Percentiles rank a stretch among this genome's conserved stretches.
Evolutionary conservation across 371 early-diverging fungal genomes (phyloP).

Genomic region (Rhizopus stolonifer): DNA sequence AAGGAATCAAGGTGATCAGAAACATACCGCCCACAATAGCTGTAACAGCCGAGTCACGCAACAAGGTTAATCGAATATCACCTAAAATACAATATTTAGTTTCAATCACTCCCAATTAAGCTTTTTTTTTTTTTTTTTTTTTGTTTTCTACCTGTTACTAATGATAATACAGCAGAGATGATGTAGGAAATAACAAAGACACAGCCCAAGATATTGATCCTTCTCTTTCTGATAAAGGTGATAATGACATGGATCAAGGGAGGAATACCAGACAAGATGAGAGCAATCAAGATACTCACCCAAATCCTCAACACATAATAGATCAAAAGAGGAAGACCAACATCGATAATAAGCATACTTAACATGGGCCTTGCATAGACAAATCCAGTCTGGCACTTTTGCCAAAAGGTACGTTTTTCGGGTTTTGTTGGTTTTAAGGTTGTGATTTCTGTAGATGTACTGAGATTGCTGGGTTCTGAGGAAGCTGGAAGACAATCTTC

Average conservation of each 20-base stretch:
- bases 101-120: no score
- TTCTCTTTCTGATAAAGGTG: constrained; percentile 20
- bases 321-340: constrained; percentile 38
- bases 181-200: constrained; percentile 42
- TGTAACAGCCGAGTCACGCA: constrained; percentile 48
- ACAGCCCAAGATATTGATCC: constrained; percentile 44
- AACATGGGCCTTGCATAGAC: constrained; percentile 6
- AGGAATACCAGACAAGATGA: constrained; percentile 50
- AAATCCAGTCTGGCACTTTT: background rate
- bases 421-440: background rate
- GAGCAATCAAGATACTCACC: constrained; percentile 31
- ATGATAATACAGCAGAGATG: constrained; percentile 39
- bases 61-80: constrained; percentile 40
- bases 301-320: constrained; percentile 38
- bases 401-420: constrained; percentile 3
- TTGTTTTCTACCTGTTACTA: constrained; percentile 27
- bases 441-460: background rate
- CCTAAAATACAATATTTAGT: constrained; percentile 13
- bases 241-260: constrained; percentile 34
- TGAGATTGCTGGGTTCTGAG: background rate
- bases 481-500: background rate
- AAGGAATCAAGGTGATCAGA: constrained; percentile 1
- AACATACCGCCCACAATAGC: constrained; percentile 1
- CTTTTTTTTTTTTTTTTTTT: no score
- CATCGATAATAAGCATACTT: constrained; percentile 22